Evolutionary conservation across 305 asterid species (phyloP).

Genomic region (Petunia hybrid): DNA sequence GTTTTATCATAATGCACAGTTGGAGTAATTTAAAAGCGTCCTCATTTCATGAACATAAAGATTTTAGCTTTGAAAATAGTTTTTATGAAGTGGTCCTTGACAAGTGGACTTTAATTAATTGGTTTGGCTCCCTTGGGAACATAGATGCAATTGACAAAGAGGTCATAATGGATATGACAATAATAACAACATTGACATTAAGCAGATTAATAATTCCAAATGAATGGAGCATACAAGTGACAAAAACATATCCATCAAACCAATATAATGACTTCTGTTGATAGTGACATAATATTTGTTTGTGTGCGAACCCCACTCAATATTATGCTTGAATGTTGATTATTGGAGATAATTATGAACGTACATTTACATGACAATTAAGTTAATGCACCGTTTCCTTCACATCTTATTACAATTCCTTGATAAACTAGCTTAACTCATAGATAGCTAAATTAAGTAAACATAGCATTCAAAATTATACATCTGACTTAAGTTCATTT

Average conservation of each 20-base stretch:
- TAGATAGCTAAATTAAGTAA: too few relatives aligned
- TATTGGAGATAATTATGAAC: not conserved
- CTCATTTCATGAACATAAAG: slow-evolving; percentile 5
- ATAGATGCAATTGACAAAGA: slow-evolving; percentile 30
- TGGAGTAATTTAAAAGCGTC: not conserved
- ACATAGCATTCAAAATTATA: not conserved
- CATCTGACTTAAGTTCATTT: too few relatives aligned
- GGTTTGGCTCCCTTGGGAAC: not conserved
- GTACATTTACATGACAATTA: not conserved
- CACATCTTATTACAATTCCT: too few relatives aligned
- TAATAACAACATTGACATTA: slow-evolving; percentile 30
- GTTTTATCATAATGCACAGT: not conserved
- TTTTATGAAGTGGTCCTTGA: not conserved
- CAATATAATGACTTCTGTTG: not conserved
- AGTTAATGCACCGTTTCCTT: not conserved
- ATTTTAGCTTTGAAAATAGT: not conserved
- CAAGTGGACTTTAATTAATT: not conserved
- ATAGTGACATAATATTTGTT: slow-evolving; percentile 26
- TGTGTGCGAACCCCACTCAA: not conserved
- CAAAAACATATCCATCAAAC: not conserved
- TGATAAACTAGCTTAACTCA: too few relatives aligned
- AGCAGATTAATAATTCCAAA: not conserved
- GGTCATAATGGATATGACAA: slow-evolving; percentile 25
- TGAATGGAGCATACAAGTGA: slow-evolving; percentile 27
- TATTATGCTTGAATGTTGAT: not conserved